Evolutionary conservation across 2,329 filamentous ascomycete species (phyloP), one percentile per base, ranked within the genome.

Genomic region (Diplodia corticola): DNA sequence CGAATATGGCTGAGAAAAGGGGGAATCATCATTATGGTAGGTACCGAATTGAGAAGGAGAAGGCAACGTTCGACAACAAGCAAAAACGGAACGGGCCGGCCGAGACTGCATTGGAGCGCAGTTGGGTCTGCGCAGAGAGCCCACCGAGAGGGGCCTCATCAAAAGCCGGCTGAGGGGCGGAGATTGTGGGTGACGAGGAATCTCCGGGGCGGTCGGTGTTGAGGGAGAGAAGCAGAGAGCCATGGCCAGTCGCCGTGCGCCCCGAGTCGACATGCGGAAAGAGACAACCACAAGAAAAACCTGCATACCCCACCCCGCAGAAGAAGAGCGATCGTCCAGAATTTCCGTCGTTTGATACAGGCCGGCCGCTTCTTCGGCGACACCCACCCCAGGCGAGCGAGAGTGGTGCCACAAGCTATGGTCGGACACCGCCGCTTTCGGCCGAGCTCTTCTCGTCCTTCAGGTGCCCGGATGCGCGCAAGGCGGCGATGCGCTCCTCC

Each of bases 401-500:
- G n/a, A n/a, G n/a, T n/a, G n/a, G n/a, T n/a, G n/a, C n/a, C 28
- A 10, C 10, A 35, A 35, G n/a, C 40, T 44, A 37, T 26, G 12
- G 4, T 64, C 61, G 24, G 17, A n/a, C 15, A 35, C 5, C 37
- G 5, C 26, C 33, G 30, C 37, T 30, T 10, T 20, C 37, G 26
- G 37, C 17, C 26, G 40, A 65, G 22, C 53, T 57, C 53, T 65
- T 65, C 49, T 69, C 68, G 22, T 63, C 24, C n/a, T 44, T 64
- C 59, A 69, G 59, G 53, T 69, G 65, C 26, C 70, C 70, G 22
- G 66, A 67, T 5, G 67, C 66, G 22, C 68, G 66, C 55, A 73
- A 55, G 22, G 67, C 68, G 53, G 68, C 69, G 33, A 73, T 67
- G 12, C 71, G 69, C 6, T 68, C 69, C 7, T 57, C 57, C 59